Percentiles rank a stretch among this genome's conserved stretches.
Evolutionary conservation across 805 yeast genomes (phyloP).

Genomic region (Scheffersomyces amazonensis): DNA sequence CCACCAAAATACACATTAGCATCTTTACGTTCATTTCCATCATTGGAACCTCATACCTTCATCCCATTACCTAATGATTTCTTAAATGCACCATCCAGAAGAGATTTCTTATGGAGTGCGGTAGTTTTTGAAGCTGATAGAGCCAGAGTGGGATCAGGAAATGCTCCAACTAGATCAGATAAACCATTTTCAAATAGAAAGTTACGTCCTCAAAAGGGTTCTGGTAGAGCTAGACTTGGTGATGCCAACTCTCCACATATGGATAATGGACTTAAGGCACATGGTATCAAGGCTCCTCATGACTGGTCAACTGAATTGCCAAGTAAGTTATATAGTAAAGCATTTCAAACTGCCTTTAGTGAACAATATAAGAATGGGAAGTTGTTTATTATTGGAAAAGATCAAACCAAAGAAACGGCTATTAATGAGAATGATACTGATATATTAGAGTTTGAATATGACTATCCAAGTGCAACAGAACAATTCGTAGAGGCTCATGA

Average conservation of each 20-base stretch:
- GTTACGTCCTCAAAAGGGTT: constrained; percentile 85
- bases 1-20: constrained; percentile 77
- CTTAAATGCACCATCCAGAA: constrained; percentile 72
- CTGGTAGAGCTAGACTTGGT: constrained; percentile 95
- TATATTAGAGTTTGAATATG: constrained; percentile 36
- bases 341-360: constrained; percentile 79
- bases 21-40: constrained; percentile 80
- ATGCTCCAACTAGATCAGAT: constrained; percentile 83
- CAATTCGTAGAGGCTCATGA: constrained; percentile 49
- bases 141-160: constrained; percentile 84
- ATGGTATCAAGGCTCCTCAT: constrained; percentile 86
- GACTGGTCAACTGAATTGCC: constrained; percentile 83
- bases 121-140: constrained; percentile 89
- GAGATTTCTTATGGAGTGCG: constrained; percentile 93
- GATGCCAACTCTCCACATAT: constrained; percentile 93
- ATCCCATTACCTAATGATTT: constrained; percentile 75
- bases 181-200: constrained; percentile 83
- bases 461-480: constrained; percentile 44
- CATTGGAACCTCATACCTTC: constrained; percentile 77
- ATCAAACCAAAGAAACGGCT: constrained; percentile 7
- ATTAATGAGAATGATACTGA: constrained; percentile 13
- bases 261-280: constrained; percentile 84
- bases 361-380: constrained; percentile 75
- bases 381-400: constrained; percentile 65
- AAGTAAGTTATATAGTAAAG: constrained; percentile 65